Evolutionary conservation across 2,329 filamentous ascomycete species (phyloP).

Genomic region (Epichloe gansuensis): DNA sequence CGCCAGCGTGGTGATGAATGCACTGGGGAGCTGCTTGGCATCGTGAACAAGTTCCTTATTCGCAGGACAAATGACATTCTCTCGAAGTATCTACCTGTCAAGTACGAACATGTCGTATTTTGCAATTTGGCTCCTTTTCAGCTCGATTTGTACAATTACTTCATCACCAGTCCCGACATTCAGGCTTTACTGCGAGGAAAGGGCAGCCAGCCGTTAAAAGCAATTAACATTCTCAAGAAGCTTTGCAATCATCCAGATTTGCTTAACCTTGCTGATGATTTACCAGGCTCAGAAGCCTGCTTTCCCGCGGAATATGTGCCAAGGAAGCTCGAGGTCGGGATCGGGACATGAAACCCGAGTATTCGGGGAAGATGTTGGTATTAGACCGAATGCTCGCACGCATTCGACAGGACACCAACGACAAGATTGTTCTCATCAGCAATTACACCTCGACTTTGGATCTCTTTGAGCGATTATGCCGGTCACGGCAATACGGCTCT

Average conservation of each 20-base stretch:
- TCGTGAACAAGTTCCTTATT: constrained; percentile 98
- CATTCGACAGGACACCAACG: constrained; percentile 90
- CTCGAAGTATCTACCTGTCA: constrained; percentile 93
- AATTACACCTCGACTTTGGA: constrained; percentile 97
- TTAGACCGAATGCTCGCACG: constrained; percentile 96
- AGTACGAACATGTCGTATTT: constrained; percentile 98
- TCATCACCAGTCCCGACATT: constrained; percentile 91
- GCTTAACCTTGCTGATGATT: constrained; percentile 66
- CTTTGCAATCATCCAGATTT: constrained; percentile 97
- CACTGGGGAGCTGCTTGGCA: constrained; percentile 62
- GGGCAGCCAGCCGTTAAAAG: constrained; percentile 89
- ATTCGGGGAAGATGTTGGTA: constrained; percentile 96
- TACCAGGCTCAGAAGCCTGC: constrained; percentile 73
- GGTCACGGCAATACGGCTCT: constrained; percentile 69
- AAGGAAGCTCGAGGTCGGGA: constrained; percentile 77
- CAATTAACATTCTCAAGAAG: constrained; percentile 94
- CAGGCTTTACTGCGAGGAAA: constrained; percentile 85
- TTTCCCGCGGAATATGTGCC: constrained; percentile 82
- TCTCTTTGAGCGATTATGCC: constrained; percentile 84
- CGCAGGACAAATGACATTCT: constrained; percentile 94
- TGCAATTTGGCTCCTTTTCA: constrained; percentile 92
- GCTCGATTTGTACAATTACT: constrained; percentile 87
- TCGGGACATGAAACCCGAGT: constrained; percentile 86
- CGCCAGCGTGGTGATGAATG: constrained; percentile 74
- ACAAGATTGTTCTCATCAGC: constrained; percentile 98